Evolutionary conservation across 192 early-diverging fungal species (phyloP).

Genomic region (Pilaira anomala): DNA sequence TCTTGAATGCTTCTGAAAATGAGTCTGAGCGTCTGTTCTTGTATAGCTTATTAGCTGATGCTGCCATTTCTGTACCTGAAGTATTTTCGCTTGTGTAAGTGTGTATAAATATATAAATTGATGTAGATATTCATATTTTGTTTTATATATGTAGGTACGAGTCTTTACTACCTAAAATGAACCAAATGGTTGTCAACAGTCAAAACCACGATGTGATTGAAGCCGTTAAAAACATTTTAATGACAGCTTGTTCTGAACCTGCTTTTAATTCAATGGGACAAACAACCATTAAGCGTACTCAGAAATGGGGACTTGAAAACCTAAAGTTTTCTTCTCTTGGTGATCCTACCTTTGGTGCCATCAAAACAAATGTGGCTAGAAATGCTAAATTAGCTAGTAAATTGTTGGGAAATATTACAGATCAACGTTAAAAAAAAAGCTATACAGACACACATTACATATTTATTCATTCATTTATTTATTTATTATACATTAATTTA

Average conservation of each 20-base stretch:
- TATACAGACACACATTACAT: too few species aligned
- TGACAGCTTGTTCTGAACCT: constrained; percentile 28
- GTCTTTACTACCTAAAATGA: constrained; percentile 62
- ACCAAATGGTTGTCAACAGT: constrained; percentile 57
- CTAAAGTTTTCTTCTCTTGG: constrained; percentile 31
- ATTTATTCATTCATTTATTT: too few species aligned
- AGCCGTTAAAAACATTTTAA: constrained; percentile 27
- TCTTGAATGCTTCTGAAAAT: constrained; percentile 66
- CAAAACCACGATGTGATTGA: constrained; percentile 40
- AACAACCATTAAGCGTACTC: constrained; percentile 16
- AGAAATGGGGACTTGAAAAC: constrained; percentile 46
- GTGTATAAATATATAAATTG: background rate
- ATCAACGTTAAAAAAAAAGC: constrained; percentile 1
- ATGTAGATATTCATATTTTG: too few species aligned
- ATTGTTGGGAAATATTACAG: constrained; percentile 25
- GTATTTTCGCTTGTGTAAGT: constrained; percentile 69
- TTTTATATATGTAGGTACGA: constrained; percentile 58
- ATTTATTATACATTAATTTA: too few species aligned
- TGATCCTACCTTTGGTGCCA: constrained; percentile 27
- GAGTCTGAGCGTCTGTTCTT: constrained; percentile 68
- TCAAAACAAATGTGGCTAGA: constrained; percentile 13
- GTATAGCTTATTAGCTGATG: constrained; percentile 71
- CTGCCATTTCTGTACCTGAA: constrained; percentile 60
- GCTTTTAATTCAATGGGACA: constrained; percentile 13
- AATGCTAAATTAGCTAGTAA: constrained; percentile 21